A percentile compares a stretch with the other conserved stretches of the same genome.
Evolutionary conservation across 2,329 filamentous ascomycete genomes (phyloP).

Genomic region (Aureobasidium subglaciale): DNA sequence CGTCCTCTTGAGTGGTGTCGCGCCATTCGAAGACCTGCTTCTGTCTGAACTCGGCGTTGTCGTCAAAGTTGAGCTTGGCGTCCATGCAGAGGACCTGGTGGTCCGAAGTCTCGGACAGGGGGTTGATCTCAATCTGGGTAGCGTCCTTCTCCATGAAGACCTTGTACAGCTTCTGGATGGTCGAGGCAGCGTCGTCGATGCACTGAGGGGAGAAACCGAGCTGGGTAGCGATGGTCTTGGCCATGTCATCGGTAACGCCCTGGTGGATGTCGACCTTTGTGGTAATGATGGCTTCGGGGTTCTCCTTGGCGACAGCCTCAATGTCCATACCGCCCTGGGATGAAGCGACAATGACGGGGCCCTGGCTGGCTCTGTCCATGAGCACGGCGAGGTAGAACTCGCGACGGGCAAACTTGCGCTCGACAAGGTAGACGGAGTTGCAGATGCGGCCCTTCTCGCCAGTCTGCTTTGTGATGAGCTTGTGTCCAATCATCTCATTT

Average conservation of each 20-base stretch:
- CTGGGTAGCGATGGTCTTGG: slow-evolving; percentile 78
- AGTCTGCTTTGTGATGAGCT: slow-evolving; percentile 99
- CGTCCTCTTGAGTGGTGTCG: slow-evolving; percentile 90
- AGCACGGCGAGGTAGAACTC: slow-evolving; percentile 99
- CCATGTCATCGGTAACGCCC: slow-evolving; percentile 93
- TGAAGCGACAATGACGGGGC: slow-evolving; percentile 92
- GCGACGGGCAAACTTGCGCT: slow-evolving; percentile 97
- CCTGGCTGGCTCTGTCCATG: slow-evolving; percentile 90
- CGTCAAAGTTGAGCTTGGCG: slow-evolving; percentile 96
- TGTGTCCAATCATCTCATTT: slow-evolving; percentile 99
- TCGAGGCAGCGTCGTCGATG: slow-evolving; percentile 88
- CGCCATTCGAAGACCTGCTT: slow-evolving; percentile 93
- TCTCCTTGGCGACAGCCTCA: slow-evolving; percentile 96
- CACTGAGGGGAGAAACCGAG: slow-evolving; percentile 98
- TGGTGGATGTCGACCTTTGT: slow-evolving; percentile 89
- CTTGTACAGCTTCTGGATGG: slow-evolving; percentile 98
- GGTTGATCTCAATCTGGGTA: slow-evolving; percentile 99
- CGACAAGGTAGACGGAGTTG: slow-evolving; percentile 97
- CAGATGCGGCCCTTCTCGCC: slow-evolving; percentile 88
- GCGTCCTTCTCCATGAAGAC: slow-evolving; percentile 98
- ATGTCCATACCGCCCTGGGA: slow-evolving; percentile 99
- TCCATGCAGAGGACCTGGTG: slow-evolving; percentile 99
- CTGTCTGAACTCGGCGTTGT: slow-evolving; percentile 98
- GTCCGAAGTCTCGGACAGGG: slow-evolving; percentile 93
- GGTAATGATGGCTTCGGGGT: slow-evolving; percentile 89